These are phyloP conservation scores for Trichosporon coremiiforme DNA, from an alignment of 1,284 basidiomycete genomes.

Conservation along the genomic window DNA sequence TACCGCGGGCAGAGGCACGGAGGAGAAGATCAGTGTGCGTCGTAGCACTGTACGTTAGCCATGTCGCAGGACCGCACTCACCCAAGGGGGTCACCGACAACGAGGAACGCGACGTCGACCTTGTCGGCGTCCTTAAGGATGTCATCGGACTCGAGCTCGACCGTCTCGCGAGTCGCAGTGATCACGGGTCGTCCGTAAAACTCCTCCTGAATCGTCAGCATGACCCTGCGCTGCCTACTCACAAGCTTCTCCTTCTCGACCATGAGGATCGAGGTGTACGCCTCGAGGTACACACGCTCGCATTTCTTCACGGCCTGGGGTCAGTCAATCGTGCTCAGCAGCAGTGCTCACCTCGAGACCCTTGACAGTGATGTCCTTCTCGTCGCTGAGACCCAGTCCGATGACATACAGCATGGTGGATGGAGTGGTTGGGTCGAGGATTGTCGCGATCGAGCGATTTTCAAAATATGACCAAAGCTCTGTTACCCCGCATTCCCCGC, in stretches of 20 bases:
- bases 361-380: slow-evolving; percentile 91
- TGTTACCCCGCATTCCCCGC: slow-evolving; percentile 17
- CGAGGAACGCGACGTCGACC: slow-evolving; percentile 84
- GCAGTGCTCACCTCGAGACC: slow-evolving; percentile 72
- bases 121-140: slow-evolving; percentile 79
- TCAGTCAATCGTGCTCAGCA: slow-evolving; percentile 7
- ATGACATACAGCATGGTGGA: slow-evolving; percentile 83
- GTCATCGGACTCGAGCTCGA: slow-evolving; percentile 90
- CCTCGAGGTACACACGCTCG: slow-evolving; percentile 84
- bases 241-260: slow-evolving; percentile 80
- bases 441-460: not conserved
- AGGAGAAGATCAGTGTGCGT: slow-evolving; percentile 96
- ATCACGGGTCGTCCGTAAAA: slow-evolving; percentile 87
- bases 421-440: not conserved
- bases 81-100: slow-evolving; percentile 98
- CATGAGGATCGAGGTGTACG: slow-evolving; percentile 92
- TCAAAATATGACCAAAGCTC: slow-evolving; percentile 11
- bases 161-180: slow-evolving; percentile 92
- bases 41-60: slow-evolving; percentile 69
- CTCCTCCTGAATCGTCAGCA: slow-evolving; percentile 66
- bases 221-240: slow-evolving; percentile 50
- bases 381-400: slow-evolving; percentile 87
- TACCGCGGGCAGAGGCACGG: slow-evolving; percentile 74
- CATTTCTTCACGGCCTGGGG: slow-evolving; percentile 73
- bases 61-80: slow-evolving; percentile 43